phyloP scores from a whole-genome alignment of 2,329 filamentous ascomycete species.

The Rutstroemia sp. region DNA sequence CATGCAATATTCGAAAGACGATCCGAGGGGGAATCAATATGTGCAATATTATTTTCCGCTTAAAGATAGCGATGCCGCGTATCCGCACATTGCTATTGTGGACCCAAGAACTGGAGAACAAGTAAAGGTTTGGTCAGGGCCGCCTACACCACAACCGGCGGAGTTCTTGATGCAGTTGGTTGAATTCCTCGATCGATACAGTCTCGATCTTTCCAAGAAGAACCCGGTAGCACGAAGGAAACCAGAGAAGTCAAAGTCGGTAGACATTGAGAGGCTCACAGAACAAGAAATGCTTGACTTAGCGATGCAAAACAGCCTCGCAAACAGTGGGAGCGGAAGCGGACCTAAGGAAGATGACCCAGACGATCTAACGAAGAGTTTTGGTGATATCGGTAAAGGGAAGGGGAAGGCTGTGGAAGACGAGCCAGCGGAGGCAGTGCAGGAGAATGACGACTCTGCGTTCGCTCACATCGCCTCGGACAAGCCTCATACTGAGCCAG shows the following conservation, averaged over 20 bases:
- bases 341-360: slow-evolving; percentile 64
- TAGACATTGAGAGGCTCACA: slow-evolving; percentile 81
- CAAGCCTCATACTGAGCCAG: slow-evolving; percentile 71
- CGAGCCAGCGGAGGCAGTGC: slow-evolving; percentile 19
- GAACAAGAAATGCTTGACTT: slow-evolving; percentile 97
- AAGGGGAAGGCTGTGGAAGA: slow-evolving; percentile 41
- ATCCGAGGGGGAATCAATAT: slow-evolving; percentile 70
- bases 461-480: slow-evolving; percentile 68
- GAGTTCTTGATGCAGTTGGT: slow-evolving; percentile 89
- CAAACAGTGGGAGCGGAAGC: slow-evolving; percentile 36
- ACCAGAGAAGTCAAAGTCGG: slow-evolving; percentile 57
- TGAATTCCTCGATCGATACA: slow-evolving; percentile 97
- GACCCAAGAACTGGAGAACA: slow-evolving; percentile 95
- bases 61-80: slow-evolving; percentile 77
- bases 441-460: slow-evolving; percentile 32
- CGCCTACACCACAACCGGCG: slow-evolving; percentile 63
- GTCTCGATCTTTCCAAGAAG: slow-evolving; percentile 77
- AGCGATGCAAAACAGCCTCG: slow-evolving; percentile 83
- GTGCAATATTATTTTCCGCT: slow-evolving; percentile 81
- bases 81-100: slow-evolving; percentile 91
- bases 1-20: slow-evolving; percentile 85
- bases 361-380: slow-evolving; percentile 74
- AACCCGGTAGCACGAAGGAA: slow-evolving; percentile 83
- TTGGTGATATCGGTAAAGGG: slow-evolving; percentile 44
- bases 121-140: slow-evolving; percentile 90